Percentiles rank a stretch among this genome's conserved stretches.
phyloP scores from a whole-genome alignment of 1,284 basidiomycete species.

The Wolfiporia cocos region DNA sequence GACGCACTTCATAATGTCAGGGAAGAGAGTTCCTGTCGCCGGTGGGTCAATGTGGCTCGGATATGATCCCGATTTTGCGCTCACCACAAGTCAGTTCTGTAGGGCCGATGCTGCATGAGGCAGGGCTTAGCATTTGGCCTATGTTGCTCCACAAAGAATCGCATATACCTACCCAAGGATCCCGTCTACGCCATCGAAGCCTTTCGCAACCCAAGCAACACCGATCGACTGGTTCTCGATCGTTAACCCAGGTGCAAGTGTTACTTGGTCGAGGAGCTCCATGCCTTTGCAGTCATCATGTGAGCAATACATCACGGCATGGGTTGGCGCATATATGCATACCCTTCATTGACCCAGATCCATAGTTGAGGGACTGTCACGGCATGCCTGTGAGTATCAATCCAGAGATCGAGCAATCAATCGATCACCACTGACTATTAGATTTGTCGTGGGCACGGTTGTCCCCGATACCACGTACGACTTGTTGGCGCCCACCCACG shows the following conservation, averaged over 20 bases:
- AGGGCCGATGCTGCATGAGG: constrained; percentile 36
- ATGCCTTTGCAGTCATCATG: constrained; percentile 13
- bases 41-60: neutral
- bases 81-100: constrained; percentile 33
- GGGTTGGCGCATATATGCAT: constrained; percentile 23
- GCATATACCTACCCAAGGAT: constrained; percentile 36
- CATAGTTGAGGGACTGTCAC: constrained; percentile 22
- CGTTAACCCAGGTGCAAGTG: constrained; percentile 27
- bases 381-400: too few species aligned
- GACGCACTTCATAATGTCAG: constrained; percentile 28
- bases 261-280: constrained; percentile 18
- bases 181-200: constrained; percentile 36
- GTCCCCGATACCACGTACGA: constrained; percentile 31
- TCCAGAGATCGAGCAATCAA: too few species aligned
- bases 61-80: too few species aligned
- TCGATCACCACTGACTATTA: constrained; percentile 32
- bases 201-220: constrained; percentile 34
- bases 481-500: constrained; percentile 44
- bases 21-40: constrained; percentile 24
- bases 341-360: constrained; percentile 43
- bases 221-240: constrained; percentile 45
- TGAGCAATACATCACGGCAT: constrained; percentile 30
- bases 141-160: neutral
- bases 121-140: neutral
- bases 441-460: constrained; percentile 32